phyloP scores from a whole-genome alignment of 1,139 yeast species.

The Debaryomycetaceae sp. region DNA sequence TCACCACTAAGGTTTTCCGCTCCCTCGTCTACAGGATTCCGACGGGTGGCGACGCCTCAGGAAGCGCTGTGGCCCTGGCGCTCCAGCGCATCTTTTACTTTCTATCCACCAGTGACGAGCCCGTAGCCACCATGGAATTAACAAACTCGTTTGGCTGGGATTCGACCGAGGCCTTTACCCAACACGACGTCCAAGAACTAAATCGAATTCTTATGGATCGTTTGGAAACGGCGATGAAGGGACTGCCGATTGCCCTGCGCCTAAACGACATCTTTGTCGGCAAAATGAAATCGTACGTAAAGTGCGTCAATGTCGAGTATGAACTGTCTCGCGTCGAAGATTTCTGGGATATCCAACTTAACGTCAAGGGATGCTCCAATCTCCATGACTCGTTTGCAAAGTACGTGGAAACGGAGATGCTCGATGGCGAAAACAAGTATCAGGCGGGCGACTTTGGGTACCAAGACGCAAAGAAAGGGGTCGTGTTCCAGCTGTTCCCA shows the following conservation, averaged over 20 bases:
- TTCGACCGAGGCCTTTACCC: constrained; percentile 88
- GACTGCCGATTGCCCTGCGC: constrained; percentile 71
- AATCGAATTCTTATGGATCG: constrained; percentile 94
- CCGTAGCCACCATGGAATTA: constrained; percentile 77
- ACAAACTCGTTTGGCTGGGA: constrained; percentile 98
- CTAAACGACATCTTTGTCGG: constrained; percentile 86
- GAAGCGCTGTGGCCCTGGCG: constrained; percentile 59
- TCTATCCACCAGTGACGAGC: constrained; percentile 58
- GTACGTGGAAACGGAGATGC: constrained; percentile 78
- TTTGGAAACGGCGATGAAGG: constrained; percentile 86
- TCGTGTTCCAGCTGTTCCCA: constrained; percentile 81
- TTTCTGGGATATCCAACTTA: constrained; percentile 95
- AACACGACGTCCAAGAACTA: constrained; percentile 95
- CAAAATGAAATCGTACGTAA: constrained; percentile 88
- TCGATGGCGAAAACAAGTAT: constrained; percentile 92
- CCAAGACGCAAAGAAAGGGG: constrained; percentile 97
- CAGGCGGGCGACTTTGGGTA: constrained; percentile 88
- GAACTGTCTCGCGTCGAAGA: constrained; percentile 91
- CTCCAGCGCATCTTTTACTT: constrained; percentile 80
- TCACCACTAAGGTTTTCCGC: constrained; percentile 73
- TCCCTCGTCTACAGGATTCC: constrained; percentile 85
- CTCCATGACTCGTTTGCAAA: constrained; percentile 71
- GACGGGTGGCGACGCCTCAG: constrained; percentile 20
- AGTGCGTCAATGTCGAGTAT: constrained; percentile 89
- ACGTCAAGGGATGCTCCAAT: constrained; percentile 73